phyloP scores from a whole-genome alignment of 495 filamentous ascomycete genomes.

The Ascodesmis nigricans region DNA sequence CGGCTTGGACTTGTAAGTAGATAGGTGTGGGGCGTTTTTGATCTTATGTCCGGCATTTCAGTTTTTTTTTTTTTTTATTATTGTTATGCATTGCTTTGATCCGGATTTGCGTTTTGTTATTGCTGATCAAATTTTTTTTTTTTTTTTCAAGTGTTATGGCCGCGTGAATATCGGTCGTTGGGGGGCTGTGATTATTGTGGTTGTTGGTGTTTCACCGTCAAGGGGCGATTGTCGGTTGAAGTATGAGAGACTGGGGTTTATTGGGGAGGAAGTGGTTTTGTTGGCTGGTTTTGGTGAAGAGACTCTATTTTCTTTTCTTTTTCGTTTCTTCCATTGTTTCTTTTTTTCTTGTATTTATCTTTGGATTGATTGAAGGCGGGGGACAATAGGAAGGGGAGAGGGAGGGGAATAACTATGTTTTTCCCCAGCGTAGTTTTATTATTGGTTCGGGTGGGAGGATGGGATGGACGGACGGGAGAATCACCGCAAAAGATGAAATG shows the following conservation, averaged over 20 bases:
- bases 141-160: constrained; percentile 6
- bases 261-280: background rate
- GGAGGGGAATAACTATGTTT: background rate
- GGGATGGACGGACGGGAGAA: background rate
- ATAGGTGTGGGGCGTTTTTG: no score
- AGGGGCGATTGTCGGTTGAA: background rate
- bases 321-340: constrained; percentile 3
- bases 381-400: background rate
- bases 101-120: background rate
- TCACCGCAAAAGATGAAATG: background rate
- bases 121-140: constrained; percentile 11
- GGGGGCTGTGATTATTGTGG: constrained; percentile 12
- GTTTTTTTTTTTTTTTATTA: constrained; percentile 1
- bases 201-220: constrained; percentile 1
- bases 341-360: constrained; percentile 3
- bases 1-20: no score
- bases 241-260: background rate
- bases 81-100: constrained; percentile 9
- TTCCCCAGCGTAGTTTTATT: background rate
- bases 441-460: background rate
- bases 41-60: constrained; percentile 3
- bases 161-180: no score
- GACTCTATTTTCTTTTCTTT: background rate
- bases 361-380: constrained; percentile 6
- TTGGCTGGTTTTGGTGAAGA: background rate